Evolutionary conservation across 2,329 filamentous ascomycete genomes (phyloP), one percentile per base, ranked within the genome.

Genomic region (Clathrospora elynae): DNA sequence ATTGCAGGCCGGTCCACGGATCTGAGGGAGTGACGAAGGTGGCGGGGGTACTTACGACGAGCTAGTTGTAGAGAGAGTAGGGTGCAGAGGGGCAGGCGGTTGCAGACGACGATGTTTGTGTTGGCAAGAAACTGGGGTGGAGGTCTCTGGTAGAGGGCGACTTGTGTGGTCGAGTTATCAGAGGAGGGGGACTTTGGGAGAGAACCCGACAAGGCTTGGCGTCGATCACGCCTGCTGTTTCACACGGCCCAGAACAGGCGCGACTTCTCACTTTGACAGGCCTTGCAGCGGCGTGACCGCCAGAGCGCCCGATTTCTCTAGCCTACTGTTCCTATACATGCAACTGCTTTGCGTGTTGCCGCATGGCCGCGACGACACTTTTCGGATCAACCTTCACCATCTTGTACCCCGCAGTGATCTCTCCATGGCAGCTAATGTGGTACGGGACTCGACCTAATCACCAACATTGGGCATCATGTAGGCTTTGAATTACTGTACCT

Each of bases 41-140:
- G 35, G 44, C 50, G 42, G 41, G 47, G 52, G 50, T 51, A 68
- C 66, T 68, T 68, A 68, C 64, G 54, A 39, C 51, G 51, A 47
- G 52, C 43, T 31, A 42, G 41, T 44, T 50, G 46, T 32, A 44
- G 48, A 49, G 14, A 33, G 42, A 18, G 42, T 33, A 46, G 37
- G 32, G 39, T 41, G 49, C 35, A 56, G 54, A 44, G 29, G 53
- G 31, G 40, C 36, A 33, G 42, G 35, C 20, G 38, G 40, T 29
- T 33, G 41, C 30, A 43, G 39, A 49, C 38, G 47, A 12, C 37
- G 38, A 23, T 32, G 53, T 42, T 37, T 49, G 45, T 49, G 48
- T 29, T 49, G 55, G 46, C 43, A 47, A 51, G 52, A 46, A 53
- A 52, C 36, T 44, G 53, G 37, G 49, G 49, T 50, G 55, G 39